Evolutionary conservation across 768 basidiomycete species (phyloP).

Genomic region (Collybiopsis confluens): DNA sequence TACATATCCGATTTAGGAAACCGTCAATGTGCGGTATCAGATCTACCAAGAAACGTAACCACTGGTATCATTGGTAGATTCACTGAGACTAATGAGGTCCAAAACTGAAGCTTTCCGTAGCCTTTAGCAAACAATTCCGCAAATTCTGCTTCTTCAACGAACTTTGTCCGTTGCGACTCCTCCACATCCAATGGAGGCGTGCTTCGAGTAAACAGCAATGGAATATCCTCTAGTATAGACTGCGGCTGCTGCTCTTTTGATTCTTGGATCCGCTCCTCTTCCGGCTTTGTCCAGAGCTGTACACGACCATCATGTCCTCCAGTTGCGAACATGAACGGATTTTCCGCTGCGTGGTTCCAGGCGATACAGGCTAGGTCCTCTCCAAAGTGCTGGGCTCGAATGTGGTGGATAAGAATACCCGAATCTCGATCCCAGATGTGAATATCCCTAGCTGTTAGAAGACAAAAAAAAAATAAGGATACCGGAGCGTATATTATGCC

Average conservation of each 20-base stretch:
- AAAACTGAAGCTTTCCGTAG: neutral
- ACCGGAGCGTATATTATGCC: too few relatives aligned
- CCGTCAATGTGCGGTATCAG: too few relatives aligned
- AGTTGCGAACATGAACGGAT: slow-evolving; percentile 72
- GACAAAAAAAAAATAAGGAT: neutral
- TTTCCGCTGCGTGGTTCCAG: slow-evolving; percentile 66
- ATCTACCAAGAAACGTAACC: too few relatives aligned
- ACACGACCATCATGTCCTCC: slow-evolving; percentile 76
- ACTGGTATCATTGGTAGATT: neutral
- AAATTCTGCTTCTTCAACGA: slow-evolving; percentile 5
- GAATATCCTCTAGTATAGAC: neutral
- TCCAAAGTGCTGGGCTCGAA: slow-evolving; percentile 56
- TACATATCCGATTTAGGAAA: too few relatives aligned
- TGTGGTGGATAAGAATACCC: slow-evolving; percentile 63
- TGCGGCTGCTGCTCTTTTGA: too few relatives aligned
- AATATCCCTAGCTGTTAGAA: slow-evolving; percentile 63
- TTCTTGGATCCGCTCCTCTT: neutral
- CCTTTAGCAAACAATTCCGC: slow-evolving; percentile 2
- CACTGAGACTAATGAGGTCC: neutral
- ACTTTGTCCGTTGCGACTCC: slow-evolving; percentile 7
- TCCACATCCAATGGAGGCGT: slow-evolving; percentile 8
- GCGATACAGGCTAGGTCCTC: slow-evolving; percentile 78
- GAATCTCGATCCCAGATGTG: slow-evolving; percentile 87
- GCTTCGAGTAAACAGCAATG: slow-evolving; percentile 3
- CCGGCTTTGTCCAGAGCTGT: slow-evolving; percentile 61